Base-by-base conservation (phyloP, 345 rosid species). In the Conringia planisiliqua region DNA sequence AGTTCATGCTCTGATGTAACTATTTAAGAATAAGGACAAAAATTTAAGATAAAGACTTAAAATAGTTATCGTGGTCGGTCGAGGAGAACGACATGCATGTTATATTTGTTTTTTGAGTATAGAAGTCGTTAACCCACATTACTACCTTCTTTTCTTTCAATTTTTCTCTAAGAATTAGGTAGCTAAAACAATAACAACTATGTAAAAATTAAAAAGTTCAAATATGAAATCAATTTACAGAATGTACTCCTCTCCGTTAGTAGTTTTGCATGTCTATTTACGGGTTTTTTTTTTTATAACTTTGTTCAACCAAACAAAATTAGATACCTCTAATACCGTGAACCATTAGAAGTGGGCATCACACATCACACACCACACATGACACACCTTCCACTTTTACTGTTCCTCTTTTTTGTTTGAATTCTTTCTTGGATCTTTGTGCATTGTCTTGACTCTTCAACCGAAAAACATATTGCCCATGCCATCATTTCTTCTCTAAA, bases 331-430 rank as follows among this genome's bases (percentile, higher is more conserved):
- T 56, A 57, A 16, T 32, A 30, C 43, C 11, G 43, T 44, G n/a
- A 57, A 70, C 56, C 42, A 16, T 29, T 47, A 17, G 20, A 29
- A 72, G 54, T 62, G 76, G 62, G 35, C 44, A 62, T 62, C 70
- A 72, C 60, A 50, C 55, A 48, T 48, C 70, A 72, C 60, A 20
- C 54, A 17, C 17, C 39, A 68, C n/a, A 40, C 43, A 29, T 62
- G 4, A 63, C 46, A 73, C 55, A 73, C 18, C 24, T 32, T 63
- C 70, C 46, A 72, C 70, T 72, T 63, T 63, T 72, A 72, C 46
- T 63, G n/a, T 63, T 40, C 12, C 5, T 50, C 32, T 6, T 11
- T 16, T 52, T 10, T 57, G 42, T 51, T 52, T 54, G 43, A 57
- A 36, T 32, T 32, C 13, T 14, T 54, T 64, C 63, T 73, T 73